Conservation (phyloP, 1,284 basidiomycete genomes). For the Ustilago shanxiensis region DNA sequence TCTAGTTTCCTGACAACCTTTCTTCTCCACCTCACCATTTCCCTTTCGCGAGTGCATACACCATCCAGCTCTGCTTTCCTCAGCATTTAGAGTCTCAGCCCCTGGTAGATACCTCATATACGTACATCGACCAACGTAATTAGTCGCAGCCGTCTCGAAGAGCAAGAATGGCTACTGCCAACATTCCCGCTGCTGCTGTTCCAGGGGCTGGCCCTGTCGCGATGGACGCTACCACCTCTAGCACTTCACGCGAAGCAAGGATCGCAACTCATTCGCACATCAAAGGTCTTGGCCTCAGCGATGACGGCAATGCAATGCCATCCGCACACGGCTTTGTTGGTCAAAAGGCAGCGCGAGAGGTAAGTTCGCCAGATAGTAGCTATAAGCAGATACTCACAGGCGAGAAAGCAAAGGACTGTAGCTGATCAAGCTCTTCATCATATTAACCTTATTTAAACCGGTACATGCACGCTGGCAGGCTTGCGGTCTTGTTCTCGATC, state of each 20-base stretch:
- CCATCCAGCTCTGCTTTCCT: not conserved
- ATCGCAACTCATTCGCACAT: constrained; percentile 94
- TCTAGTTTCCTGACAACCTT: constrained; percentile 6
- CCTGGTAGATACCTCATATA: too few species aligned
- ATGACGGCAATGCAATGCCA: constrained; percentile 82
- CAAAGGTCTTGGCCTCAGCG: constrained; percentile 90
- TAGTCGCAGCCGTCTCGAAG: not conserved
- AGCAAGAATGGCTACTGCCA: constrained; percentile 34
- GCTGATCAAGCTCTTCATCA: not conserved
- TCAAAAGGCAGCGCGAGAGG: constrained; percentile 87
- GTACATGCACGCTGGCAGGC: constrained; percentile 70
- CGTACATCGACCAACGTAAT: not conserved
- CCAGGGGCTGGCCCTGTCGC: constrained; percentile 40
- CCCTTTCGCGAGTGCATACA: constrained; percentile 10
- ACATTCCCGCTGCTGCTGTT: constrained; percentile 26
- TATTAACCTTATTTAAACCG: not conserved
- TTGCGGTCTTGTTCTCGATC: constrained; percentile 89
- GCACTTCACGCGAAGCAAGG: constrained; percentile 70
- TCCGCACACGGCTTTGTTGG: constrained; percentile 88
- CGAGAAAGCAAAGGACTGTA: constrained; percentile 71
- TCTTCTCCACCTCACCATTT: constrained; percentile 9
- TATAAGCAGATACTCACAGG: not conserved
- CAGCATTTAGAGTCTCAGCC: too few species aligned
- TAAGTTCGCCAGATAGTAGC: not conserved
- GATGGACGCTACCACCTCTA: constrained; percentile 34